Evolutionary conservation across 495 filamentous ascomycete species (phyloP).

Genomic region (Darksidea phi): DNA sequence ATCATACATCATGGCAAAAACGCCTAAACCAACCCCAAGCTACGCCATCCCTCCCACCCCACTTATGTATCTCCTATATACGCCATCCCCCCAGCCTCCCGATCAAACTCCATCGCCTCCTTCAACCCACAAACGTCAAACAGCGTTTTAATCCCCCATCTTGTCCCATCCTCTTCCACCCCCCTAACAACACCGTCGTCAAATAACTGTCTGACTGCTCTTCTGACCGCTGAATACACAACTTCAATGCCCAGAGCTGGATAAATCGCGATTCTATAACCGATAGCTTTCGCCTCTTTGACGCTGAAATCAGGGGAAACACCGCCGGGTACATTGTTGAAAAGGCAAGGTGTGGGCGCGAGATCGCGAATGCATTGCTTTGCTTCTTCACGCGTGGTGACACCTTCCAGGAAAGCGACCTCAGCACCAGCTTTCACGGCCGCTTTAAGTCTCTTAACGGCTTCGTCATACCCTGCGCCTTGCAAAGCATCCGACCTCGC

Average conservation of each 20-base stretch:
- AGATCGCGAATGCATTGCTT: slow-evolving; percentile 54
- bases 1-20: too few species aligned
- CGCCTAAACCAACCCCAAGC: too few species aligned
- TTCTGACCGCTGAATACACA: slow-evolving; percentile 33
- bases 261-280: slow-evolving; percentile 62
- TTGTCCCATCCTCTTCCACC: slow-evolving; percentile 34
- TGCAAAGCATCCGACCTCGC: slow-evolving; percentile 69
- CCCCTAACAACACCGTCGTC: slow-evolving; percentile 27
- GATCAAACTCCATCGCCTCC: slow-evolving; percentile 58
- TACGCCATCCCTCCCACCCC: too few species aligned
- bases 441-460: slow-evolving; percentile 54
- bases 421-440: slow-evolving; percentile 61
- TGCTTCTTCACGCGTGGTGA: slow-evolving; percentile 56
- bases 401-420: slow-evolving; percentile 64
- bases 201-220: slow-evolving; percentile 32
- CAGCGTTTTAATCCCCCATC: slow-evolving; percentile 46
- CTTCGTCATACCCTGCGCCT: slow-evolving; percentile 61
- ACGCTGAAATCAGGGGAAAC: slow-evolving; percentile 57
- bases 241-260: slow-evolving; percentile 35
- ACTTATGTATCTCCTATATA: slow-evolving; percentile 35
- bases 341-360: slow-evolving; percentile 57
- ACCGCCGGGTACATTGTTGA: slow-evolving; percentile 66
- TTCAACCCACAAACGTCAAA: slow-evolving; percentile 61
- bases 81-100: slow-evolving; percentile 53
- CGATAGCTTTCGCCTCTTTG: slow-evolving; percentile 58